These are phyloP conservation scores for Pythium chondricola DNA, from an alignment of 352 stramenopile species.

Conservation along the genomic window DNA sequence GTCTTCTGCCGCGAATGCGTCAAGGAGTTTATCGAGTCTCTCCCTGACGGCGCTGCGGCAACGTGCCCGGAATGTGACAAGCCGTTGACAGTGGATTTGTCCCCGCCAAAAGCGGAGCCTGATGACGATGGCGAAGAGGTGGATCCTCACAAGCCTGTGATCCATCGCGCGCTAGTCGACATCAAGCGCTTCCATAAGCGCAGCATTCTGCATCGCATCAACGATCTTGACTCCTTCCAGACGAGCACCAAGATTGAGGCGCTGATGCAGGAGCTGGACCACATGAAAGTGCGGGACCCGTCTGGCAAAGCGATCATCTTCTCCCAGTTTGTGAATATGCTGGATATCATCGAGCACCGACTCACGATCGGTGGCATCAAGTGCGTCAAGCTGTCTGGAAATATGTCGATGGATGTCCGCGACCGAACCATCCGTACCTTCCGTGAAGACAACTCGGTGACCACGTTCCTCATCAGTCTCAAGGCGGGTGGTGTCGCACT, in stretches of 20 bases:
- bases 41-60: slow-evolving; percentile 46
- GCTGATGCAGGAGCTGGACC: slow-evolving; percentile 94
- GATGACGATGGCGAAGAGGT: slow-evolving; percentile 11
- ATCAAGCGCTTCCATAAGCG: slow-evolving; percentile 64
- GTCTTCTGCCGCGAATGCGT: slow-evolving; percentile 90
- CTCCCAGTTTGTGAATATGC: slow-evolving; percentile 98
- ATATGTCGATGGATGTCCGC: slow-evolving; percentile 85
- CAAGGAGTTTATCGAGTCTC: slow-evolving; percentile 72
- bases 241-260: slow-evolving; percentile 98
- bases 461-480: slow-evolving; percentile 96
- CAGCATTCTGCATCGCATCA: slow-evolving; percentile 62
- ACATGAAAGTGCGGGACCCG: slow-evolving; percentile 90
- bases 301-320: slow-evolving; percentile 99
- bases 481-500: slow-evolving; percentile 98
- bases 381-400: slow-evolving; percentile 89
- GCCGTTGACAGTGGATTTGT: slow-evolving; percentile 82
- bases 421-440: slow-evolving; percentile 77
- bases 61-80: slow-evolving; percentile 78
- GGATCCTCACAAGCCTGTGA: slow-evolving; percentile 18
- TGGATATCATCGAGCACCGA: slow-evolving; percentile 97
- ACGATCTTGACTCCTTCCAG: slow-evolving; percentile 63
- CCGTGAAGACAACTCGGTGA: slow-evolving; percentile 89
- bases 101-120: slow-evolving; percentile 19
- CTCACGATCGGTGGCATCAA: slow-evolving; percentile 86
- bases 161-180: slow-evolving; percentile 26